Evolutionary conservation across 805 yeast genomes (phyloP), one percentile per base, ranked within the genome.

Genomic region (Metschnikowia dekortorum): DNA sequence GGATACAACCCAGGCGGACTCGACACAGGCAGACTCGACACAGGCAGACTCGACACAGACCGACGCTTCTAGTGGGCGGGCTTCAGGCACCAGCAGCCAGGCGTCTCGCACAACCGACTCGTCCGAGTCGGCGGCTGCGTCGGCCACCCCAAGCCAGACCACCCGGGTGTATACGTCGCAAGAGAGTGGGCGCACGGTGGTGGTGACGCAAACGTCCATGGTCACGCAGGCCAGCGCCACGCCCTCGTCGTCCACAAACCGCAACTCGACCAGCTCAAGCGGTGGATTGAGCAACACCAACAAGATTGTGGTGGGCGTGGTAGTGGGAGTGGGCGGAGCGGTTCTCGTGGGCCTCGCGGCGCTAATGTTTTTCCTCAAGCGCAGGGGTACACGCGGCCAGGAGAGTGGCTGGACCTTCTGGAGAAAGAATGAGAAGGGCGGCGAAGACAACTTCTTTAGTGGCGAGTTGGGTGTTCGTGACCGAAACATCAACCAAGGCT

Each of bases 391-490:
- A 51, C 63, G 60, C 46, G 65, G 57, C 42, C 53, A 51, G 16
- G 55, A 54, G 47, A 56, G 57, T 32, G 71, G 75, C 26, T 74
- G 78, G 78, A 74, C 78, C 3, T 74, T 74, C 67, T 74, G 78
- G 78, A 67, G 77, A 60, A 73, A 71, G 64, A 67, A 69, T 49
- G 77, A 71, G 56, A 72, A 74, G 62, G 71, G 67, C 18, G 64
- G 65, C 32, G 53, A 53, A 34, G 66, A 65, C 31, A 74, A 73
- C 49, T 72, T 70, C 54, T 69, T 74, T 56, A 71, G 65, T 52
- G 78, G 76, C 6, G 78, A 74, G 57, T 68, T 74, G 56, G 78
- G 78, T 34, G 78, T 74, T 10, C 70, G 78, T 56, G 78, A 74
- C 58, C 61, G 78, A 53, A 72, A 73, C 57, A 73, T 73, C 61